Evolutionary conservation across 805 yeast genomes (phyloP).

Genomic region (Spathaspora boniae): DNA sequence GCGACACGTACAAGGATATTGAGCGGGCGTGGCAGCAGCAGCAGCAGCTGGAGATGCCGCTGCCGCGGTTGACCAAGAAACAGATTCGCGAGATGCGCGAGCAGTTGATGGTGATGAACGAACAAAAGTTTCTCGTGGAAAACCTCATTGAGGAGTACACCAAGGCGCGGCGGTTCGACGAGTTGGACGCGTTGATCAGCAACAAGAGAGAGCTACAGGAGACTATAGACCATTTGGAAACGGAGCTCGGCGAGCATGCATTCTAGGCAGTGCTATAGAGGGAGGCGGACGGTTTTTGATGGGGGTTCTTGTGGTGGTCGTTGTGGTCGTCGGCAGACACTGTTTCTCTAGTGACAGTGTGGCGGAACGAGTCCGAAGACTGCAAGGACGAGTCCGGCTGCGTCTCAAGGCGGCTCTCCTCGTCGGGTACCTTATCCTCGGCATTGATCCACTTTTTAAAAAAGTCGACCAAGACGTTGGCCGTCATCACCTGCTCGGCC

Average conservation of each 20-base stretch:
- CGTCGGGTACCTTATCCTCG: slow-evolving; percentile 20
- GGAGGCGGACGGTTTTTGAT: too few species aligned
- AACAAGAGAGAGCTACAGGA: slow-evolving; percentile 55
- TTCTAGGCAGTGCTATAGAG: slow-evolving; percentile 15
- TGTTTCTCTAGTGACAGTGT: too few species aligned
- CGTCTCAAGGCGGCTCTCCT: slow-evolving; percentile 7
- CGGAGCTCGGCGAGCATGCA: slow-evolving; percentile 52
- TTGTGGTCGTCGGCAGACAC: too few species aligned
- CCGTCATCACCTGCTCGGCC: slow-evolving; percentile 81
- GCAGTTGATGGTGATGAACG: slow-evolving; percentile 80
- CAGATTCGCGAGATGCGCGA: slow-evolving; percentile 63
- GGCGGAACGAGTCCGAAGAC: too few species aligned
- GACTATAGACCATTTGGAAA: slow-evolving; percentile 46
- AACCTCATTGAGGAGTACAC: slow-evolving; percentile 61
- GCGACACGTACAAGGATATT: slow-evolving; percentile 37
- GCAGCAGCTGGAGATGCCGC: slow-evolving; percentile 9
- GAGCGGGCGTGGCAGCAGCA: slow-evolving; percentile 23
- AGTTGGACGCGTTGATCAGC: slow-evolving; percentile 54
- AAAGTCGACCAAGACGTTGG: slow-evolving; percentile 63
- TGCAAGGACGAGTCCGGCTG: too few species aligned
- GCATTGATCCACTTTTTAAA: slow-evolving; percentile 68
- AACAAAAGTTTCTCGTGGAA: slow-evolving; percentile 72
- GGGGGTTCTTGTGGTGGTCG: too few species aligned
- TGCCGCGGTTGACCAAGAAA: slow-evolving; percentile 40
- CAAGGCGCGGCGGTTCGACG: slow-evolving; percentile 72